Base-by-base conservation (phyloP, 257 asterid genomes). In the Penstemon davidsonii region DNA sequence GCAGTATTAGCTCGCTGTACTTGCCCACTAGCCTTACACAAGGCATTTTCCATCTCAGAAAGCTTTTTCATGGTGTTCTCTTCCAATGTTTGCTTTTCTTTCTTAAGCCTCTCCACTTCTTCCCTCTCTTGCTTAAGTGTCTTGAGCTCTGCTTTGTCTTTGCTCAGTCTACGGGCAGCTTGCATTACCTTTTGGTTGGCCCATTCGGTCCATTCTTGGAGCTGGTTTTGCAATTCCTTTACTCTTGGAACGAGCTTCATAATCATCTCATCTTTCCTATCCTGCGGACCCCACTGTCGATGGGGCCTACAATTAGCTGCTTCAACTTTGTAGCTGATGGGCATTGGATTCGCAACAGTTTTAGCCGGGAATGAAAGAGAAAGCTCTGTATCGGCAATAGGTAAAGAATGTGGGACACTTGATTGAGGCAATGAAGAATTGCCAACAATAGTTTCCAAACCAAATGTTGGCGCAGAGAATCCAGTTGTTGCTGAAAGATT, bases 151-250 rank as follows among this genome's bases (percentile, higher is more conserved):
- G 78, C 83, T 72, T 89, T 91, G 69, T 94, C 99, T 79, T 94
- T 87, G 56, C 98, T 75, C 51, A 93, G 95, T 44, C 98, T 80
- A 18, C 94, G 77, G 25, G 97, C 95, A 18, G 95, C 98, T 84
- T 94, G 96, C 99, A 88, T 91, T 60, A 91, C 98, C 82, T 89
- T 94, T 77, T 91, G 96, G 81, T 94, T 94, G 13, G 99, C 96
- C 98, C 99, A 94, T 71, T 94, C 98, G 0, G 98, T 94, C 99
- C 99, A 94, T 73, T 89, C 98, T 63, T 85, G 95, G 46, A 91
- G 95, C 81, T 94, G 95, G 72, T 76, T 83, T 74, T 94, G 96
- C 79, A 87, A 66, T 69, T 91, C 96, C 65, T 73, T 81, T 39
- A 72, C 88, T 80, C 94, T 81, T 5, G 96, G 89, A 42, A 80